Evolutionary conservation across 1,139 yeast species (phyloP), one percentile per base, ranked within the genome.

Genomic region (Geotrichum phurueaensis): DNA sequence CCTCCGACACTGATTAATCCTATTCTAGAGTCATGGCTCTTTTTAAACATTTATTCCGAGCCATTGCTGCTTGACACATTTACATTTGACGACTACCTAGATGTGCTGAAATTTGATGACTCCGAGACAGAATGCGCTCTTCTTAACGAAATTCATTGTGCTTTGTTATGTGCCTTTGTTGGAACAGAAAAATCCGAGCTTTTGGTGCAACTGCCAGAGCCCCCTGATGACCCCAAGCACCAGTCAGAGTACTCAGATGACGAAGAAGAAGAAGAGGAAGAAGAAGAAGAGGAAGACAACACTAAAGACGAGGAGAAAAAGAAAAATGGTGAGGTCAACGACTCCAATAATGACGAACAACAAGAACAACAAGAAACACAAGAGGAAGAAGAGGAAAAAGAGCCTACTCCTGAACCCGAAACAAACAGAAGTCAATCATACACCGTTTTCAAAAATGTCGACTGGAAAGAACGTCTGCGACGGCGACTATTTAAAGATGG

Each of bases 401-500:
- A 66, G 10, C 65, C 58, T 31, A 62, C 63, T 29, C 60, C 65
- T 25, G 69, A 69, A 10, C 62, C 65, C 27, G 65, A 68, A 15
- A 70, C 71, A 6, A 85, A 84, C 65, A 79, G 80, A 86, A 2
- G 60, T 18, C 83, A 83, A 62, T 78, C 78, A 31, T 81, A 82
- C 43, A 75, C 88, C 69, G 83, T 83, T 62, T 84, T 84, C 72
- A 79, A 88, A 62, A 84, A 84, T 53, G 77, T 77, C 0, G 76
- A 85, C 22, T 92, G 97, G 97, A 83, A 85, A 64, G 95, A 88
- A 33, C 78, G 96, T 54, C 78, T 91, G 33, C 81, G 86, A 15
- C 85, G 83, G 64, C 83, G 97, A 61, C 83, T 83, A 67, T 94
- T 88, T 71, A 84, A 81, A 68, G 92, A 89, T 68, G 96, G 97